phyloP scores from a whole-genome alignment of 2,329 filamentous ascomycete species.

The Anisogramma anomala region DNA sequence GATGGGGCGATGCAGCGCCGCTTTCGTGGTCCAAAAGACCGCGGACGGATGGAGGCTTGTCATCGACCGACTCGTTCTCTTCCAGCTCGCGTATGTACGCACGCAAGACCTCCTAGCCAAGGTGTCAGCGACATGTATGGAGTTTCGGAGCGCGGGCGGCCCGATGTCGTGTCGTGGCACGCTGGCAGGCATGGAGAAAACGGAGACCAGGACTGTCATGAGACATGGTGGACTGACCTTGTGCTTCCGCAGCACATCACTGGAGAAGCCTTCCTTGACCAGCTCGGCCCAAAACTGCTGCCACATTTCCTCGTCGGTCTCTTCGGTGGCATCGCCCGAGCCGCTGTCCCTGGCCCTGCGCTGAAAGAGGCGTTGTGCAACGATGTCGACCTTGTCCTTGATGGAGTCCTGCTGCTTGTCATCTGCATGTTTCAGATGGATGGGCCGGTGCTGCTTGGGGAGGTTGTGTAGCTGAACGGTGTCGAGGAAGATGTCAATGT shows the following conservation, averaged over 20 bases:
- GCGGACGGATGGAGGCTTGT: slow-evolving; percentile 37
- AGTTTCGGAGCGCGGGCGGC: neutral
- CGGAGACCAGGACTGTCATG: neutral
- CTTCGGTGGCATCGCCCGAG: slow-evolving; percentile 21
- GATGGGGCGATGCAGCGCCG: slow-evolving; percentile 14
- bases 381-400: slow-evolving; percentile 48
- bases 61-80: slow-evolving; percentile 32
- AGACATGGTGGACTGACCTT: slow-evolving; percentile 31
- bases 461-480: slow-evolving; percentile 42
- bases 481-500: slow-evolving; percentile 45
- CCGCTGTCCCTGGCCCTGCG: slow-evolving; percentile 24
- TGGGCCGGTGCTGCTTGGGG: slow-evolving; percentile 24
- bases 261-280: slow-evolving; percentile 45
- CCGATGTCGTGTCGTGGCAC: slow-evolving; percentile 3
- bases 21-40: slow-evolving; percentile 37
- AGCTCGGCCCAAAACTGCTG: slow-evolving; percentile 47
- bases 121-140: slow-evolving; percentile 4
- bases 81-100: slow-evolving; percentile 52
- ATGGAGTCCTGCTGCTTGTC: slow-evolving; percentile 38
- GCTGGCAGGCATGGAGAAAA: slow-evolving; percentile 6
- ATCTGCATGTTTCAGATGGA: slow-evolving; percentile 24
- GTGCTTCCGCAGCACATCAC: slow-evolving; percentile 42
- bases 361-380: slow-evolving; percentile 40
- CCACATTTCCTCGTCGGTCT: slow-evolving; percentile 44
- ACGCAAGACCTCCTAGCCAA: slow-evolving; percentile 43